Evolutionary conservation across 2,329 filamentous ascomycete genomes (phyloP).

Genomic region (Didymella pinodella): DNA sequence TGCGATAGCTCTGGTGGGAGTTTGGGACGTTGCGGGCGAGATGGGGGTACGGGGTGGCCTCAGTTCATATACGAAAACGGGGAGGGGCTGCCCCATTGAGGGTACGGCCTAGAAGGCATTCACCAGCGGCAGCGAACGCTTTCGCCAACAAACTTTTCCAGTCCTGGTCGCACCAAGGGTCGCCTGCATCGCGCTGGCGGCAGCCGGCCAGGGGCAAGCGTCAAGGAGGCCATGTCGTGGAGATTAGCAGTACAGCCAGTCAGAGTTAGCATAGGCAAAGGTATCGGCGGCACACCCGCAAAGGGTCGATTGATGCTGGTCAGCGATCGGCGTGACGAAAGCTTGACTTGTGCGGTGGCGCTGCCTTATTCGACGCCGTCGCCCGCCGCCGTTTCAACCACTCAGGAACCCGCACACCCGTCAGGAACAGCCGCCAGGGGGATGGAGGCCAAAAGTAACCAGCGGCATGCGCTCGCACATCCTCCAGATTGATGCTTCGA

Average conservation of each 20-base stretch:
- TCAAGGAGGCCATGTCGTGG: conserved; percentile 25
- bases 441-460: conserved; percentile 11
- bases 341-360: conserved; percentile 38
- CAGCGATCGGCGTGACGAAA: conserved; percentile 34
- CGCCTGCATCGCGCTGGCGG: conserved; percentile 30
- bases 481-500: conserved; percentile 11
- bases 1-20: conserved; percentile 45
- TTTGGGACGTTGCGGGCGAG: conserved; percentile 36
- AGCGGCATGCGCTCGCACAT: conserved; percentile 20
- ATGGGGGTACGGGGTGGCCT: conserved; percentile 33
- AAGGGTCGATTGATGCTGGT: conserved; percentile 21
- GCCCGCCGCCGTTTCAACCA: conserved; percentile 39
- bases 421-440: conserved; percentile 25
- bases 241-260: conserved; percentile 21
- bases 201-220: conserved; percentile 32
- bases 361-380: conserved; percentile 27
- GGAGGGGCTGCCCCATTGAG: conserved; percentile 21
- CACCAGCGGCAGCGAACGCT: conserved; percentile 28
- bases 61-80: conserved; percentile 41
- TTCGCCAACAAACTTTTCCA: conserved; percentile 39
- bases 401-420: conserved; percentile 34
- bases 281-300: conserved; percentile 19
- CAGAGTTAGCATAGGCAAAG: conserved; percentile 19
- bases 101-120: conserved; percentile 23
- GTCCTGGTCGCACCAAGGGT: conserved; percentile 32